Evolutionary conservation across 352 stramenopile species (phyloP), one percentile per base, ranked within the genome.

Genomic region (Albugo candida): DNA sequence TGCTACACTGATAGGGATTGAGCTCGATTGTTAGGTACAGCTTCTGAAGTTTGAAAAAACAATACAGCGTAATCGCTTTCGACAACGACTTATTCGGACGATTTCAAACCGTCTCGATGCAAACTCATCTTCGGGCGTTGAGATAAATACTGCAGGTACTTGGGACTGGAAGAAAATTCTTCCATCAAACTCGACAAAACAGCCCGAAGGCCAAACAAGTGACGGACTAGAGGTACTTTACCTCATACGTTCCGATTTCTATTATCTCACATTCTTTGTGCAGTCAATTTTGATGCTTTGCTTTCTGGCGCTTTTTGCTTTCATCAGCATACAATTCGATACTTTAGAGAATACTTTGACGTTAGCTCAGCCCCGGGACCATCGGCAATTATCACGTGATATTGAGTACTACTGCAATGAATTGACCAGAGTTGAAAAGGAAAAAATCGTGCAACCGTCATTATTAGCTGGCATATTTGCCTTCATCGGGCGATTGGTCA

Each of bases 371-470:
- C 24, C 24, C 8, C 38, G 38, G 8, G 38, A 19, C 3, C 17
- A 43, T 24, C 38, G 38, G 8, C 62, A 64, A 34, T 54, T 84
- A 47, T 72, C 79, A 37, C 65, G 73, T 12, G 72, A 86, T 21
- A 48, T 80, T 12, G 64, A 82, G 8, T 84, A 81, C 58, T 89
- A 81, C 45, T 77, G 64, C 52, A 84, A 81, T 34, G 76, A 89
- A 48, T 68, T 88, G 48, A 36, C 56, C 21, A 61, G 59, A 2
- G 47, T 70, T 41, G 59, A 55, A 13, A 53, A 52, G 14, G 48
- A 27, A 0, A 59, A 63, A 4, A 41, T 56, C 13, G 52, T 55
- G 37, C 54, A 53, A 47, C 49, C 60, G 31, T 49, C 70, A 5
- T 38, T 75, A 8, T 40, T 66, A 1, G 56, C 59, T 8, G 59